Percentiles rank a stretch among this genome's conserved stretches.
phyloP scores from a whole-genome alignment of 2,329 filamentous ascomycete genomes.

The Neoarthrinium moseri region DNA sequence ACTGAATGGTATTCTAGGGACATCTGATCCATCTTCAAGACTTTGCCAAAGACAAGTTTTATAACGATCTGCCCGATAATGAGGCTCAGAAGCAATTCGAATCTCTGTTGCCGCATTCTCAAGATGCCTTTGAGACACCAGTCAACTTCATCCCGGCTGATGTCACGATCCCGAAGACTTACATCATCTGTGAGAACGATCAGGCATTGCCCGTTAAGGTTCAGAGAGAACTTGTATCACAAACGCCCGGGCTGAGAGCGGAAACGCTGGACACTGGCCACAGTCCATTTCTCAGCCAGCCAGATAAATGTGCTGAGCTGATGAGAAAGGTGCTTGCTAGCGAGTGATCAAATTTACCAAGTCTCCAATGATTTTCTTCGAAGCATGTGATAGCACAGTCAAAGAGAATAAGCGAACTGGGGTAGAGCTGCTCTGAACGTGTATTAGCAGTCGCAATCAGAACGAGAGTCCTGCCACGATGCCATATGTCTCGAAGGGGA shows the following conservation, averaged over 20 bases:
- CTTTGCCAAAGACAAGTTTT: conserved; percentile 12
- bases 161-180: conserved; percentile 14
- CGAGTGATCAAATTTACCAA: too few species aligned
- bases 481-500: too few species aligned
- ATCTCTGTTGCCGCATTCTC: conserved; percentile 12
- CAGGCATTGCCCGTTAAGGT: not conserved
- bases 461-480: too few species aligned
- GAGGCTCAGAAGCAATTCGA: conserved; percentile 12
- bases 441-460: too few species aligned
- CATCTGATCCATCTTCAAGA: conserved; percentile 5
- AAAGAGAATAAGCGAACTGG: too few species aligned
- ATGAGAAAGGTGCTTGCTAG: not conserved
- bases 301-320: not conserved
- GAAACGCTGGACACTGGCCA: not conserved
- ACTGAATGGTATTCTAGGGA: not conserved
- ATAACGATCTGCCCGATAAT: conserved; percentile 12
- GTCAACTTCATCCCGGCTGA: conserved; percentile 13
- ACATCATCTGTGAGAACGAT: conserved; percentile 14
- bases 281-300: conserved; percentile 3
- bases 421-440: too few species aligned
- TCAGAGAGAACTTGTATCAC: not conserved
- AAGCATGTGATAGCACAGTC: too few species aligned
- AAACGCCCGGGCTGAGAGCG: not conserved
- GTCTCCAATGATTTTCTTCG: too few species aligned
- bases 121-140: conserved; percentile 16